A percentile compares a stretch with the other conserved stretches of the same genome.
Conservation (phyloP, 768 basidiomycete species). For the Boletus reticuloceps region DNA sequence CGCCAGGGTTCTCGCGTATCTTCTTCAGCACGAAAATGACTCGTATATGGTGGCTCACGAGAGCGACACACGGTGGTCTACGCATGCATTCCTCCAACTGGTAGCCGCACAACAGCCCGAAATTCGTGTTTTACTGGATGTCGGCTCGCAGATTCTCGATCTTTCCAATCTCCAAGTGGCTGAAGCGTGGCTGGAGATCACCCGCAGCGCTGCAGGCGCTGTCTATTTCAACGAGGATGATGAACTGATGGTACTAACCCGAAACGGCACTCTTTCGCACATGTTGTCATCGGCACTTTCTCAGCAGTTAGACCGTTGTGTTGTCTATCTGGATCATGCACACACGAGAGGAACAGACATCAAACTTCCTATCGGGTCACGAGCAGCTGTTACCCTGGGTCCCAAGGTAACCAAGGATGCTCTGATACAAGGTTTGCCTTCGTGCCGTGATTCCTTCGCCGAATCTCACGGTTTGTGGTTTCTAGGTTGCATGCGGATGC, state of each 20-base stretch:
- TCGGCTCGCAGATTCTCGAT: constrained; percentile 53
- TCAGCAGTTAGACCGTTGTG: constrained; percentile 27
- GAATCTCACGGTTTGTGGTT: not conserved
- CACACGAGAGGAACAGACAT: constrained; percentile 30
- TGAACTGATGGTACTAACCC: constrained; percentile 27
- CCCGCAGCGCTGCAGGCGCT: constrained; percentile 15
- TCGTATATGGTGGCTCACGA: constrained; percentile 6
- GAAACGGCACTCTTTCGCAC: constrained; percentile 17
- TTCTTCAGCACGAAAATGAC: constrained; percentile 19
- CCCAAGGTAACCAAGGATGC: constrained; percentile 35
- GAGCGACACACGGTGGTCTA: not conserved
- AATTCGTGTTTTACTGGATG: not conserved
- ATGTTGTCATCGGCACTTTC: constrained; percentile 28
- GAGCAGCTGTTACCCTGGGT: constrained; percentile 36
- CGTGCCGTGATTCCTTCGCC: not conserved
- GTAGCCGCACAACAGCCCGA: not conserved
- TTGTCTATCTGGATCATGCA: constrained; percentile 31
- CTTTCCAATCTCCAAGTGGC: constrained; percentile 41
- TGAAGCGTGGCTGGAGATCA: constrained; percentile 36
- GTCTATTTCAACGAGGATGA: constrained; percentile 28
- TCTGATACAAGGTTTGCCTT: constrained; percentile 29
- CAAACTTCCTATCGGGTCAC: constrained; percentile 28
- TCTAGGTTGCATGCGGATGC: constrained; percentile 51
- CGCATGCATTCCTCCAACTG: not conserved
- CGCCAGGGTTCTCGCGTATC: constrained; percentile 33